A percentile compares a stretch with the other conserved stretches of the same genome.
Conservation (phyloP, 345 rosid species). For the Syzygium jambos region DNA sequence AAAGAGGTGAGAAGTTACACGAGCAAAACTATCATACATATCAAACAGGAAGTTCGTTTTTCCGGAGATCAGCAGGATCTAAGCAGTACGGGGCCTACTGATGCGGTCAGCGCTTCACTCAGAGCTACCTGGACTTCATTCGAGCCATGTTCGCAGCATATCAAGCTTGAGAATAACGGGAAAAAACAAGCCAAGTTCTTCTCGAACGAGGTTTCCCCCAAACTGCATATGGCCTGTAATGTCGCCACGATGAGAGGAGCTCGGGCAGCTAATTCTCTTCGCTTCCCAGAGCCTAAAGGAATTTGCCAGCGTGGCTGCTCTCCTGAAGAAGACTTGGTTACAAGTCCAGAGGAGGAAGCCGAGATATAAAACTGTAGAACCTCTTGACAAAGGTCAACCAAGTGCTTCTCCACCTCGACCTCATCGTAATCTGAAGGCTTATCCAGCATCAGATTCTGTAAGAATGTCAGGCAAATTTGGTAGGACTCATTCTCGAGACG, state of each 20-base stretch:
- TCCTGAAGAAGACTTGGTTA: conserved; percentile 22
- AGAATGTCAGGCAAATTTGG: conserved; percentile 84
- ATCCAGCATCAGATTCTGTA: conserved; percentile 70
- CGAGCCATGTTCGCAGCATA: conserved; percentile 92
- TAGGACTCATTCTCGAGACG: conserved; percentile 95
- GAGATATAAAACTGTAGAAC: conserved; percentile 63
- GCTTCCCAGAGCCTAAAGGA: conserved; percentile 85
- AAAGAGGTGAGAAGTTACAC: not conserved
- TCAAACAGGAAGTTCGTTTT: not conserved
- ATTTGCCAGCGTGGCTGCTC: conserved; percentile 50
- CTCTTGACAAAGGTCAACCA: conserved; percentile 65
- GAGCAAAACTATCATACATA: conserved; percentile 5
- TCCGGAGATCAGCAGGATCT: conserved; percentile 42
- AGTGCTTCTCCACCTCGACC: conserved; percentile 53
- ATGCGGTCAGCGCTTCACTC: conserved; percentile 75
- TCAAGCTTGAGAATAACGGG: conserved; percentile 67
- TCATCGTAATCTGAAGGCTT: conserved; percentile 42
- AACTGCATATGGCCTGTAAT: conserved; percentile 67
- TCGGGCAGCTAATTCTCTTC: conserved; percentile 74
- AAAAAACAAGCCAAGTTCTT: conserved; percentile 62
- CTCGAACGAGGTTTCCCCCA: conserved; percentile 71
- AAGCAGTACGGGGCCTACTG: conserved; percentile 77
- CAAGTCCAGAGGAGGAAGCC: conserved; percentile 34
- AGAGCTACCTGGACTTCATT: conserved; percentile 87
- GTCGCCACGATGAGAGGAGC: conserved; percentile 75